Conservation (phyloP, 495 filamentous ascomycete species). For the Beverwykella pulmonaria region DNA sequence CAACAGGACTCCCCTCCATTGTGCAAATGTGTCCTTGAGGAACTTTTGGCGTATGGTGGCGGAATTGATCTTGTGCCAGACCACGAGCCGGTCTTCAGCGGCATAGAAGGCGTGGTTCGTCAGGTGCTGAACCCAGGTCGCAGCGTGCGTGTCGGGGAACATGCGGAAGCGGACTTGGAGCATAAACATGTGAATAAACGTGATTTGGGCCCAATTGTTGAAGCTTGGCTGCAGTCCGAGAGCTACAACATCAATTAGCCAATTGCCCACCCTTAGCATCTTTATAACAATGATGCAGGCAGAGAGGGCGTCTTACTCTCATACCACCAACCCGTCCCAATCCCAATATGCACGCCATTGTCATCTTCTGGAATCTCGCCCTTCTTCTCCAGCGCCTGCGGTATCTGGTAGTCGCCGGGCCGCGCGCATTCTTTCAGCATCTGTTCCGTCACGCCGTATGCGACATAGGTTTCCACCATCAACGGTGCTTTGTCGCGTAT, state of each 20-base stretch:
- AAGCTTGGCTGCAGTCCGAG: slow-evolving; percentile 79
- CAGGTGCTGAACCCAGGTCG: slow-evolving; percentile 71
- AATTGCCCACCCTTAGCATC: neutral
- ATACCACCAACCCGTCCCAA: slow-evolving; percentile 81
- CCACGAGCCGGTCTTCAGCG: slow-evolving; percentile 83
- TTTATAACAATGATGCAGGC: neutral
- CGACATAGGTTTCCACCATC: slow-evolving; percentile 65
- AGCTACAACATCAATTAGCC: slow-evolving; percentile 35
- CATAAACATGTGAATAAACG: slow-evolving; percentile 94
- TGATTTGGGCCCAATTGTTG: slow-evolving; percentile 91
- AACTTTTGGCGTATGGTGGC: slow-evolving; percentile 74
- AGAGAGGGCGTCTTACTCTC: slow-evolving; percentile 57
- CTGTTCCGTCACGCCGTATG: slow-evolving; percentile 74
- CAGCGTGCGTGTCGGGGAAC: slow-evolving; percentile 63
- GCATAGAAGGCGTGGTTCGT: slow-evolving; percentile 93
- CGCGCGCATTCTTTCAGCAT: slow-evolving; percentile 75
- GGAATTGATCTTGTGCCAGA: slow-evolving; percentile 67
- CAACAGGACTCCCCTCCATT: slow-evolving; percentile 83
- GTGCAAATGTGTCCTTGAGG: slow-evolving; percentile 86
- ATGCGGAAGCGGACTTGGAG: slow-evolving; percentile 82
- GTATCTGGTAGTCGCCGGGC: slow-evolving; percentile 70
- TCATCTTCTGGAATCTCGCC: slow-evolving; percentile 59
- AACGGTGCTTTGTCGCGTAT: slow-evolving; percentile 24
- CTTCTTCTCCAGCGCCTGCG: slow-evolving; percentile 37
- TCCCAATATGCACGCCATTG: slow-evolving; percentile 76